These are phyloP conservation scores for Camellia granthamiana DNA, from an alignment of 148 eudicot genomes.

Conservation along the genomic window DNA sequence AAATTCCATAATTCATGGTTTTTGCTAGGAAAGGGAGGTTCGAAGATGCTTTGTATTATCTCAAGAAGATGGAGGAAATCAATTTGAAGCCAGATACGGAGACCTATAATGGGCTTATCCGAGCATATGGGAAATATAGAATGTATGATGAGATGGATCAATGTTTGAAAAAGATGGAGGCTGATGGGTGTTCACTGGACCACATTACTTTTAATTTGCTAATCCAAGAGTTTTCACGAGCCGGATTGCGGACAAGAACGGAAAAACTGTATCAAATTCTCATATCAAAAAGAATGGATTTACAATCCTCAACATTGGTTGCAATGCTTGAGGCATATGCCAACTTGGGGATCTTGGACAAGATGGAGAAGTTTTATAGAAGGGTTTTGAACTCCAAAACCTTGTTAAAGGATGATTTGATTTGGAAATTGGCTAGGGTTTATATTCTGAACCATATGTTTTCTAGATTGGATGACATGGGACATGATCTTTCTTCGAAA, in stretches of 20 bases:
- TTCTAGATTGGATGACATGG: constrained; percentile 39
- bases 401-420: constrained; percentile 26
- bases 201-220: constrained; percentile 40
- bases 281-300: constrained; percentile 28
- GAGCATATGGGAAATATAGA: constrained; percentile 34
- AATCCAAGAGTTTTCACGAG: constrained; percentile 35
- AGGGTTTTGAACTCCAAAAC: constrained; percentile 27
- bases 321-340: constrained; percentile 51
- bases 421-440: constrained; percentile 40
- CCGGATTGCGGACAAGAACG: constrained; percentile 39
- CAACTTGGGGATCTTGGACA: constrained; percentile 34
- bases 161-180: constrained; percentile 39
- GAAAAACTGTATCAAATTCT: constrained; percentile 34
- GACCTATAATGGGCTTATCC: constrained; percentile 41
- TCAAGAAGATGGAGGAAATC: constrained; percentile 38
- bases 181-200: constrained; percentile 29
- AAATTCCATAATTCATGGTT: constrained; percentile 34
- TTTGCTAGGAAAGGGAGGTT: no score
- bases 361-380: constrained; percentile 35
- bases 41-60: constrained; percentile 38
- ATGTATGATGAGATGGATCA: constrained; percentile 46
- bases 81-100: constrained; percentile 25
- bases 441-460: constrained; percentile 40
- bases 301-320: constrained; percentile 36
- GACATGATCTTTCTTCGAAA: constrained; percentile 27